Evolutionary conservation across 768 basidiomycete genomes (phyloP).

Genomic region (Boletus pseudo-olivaceus): DNA sequence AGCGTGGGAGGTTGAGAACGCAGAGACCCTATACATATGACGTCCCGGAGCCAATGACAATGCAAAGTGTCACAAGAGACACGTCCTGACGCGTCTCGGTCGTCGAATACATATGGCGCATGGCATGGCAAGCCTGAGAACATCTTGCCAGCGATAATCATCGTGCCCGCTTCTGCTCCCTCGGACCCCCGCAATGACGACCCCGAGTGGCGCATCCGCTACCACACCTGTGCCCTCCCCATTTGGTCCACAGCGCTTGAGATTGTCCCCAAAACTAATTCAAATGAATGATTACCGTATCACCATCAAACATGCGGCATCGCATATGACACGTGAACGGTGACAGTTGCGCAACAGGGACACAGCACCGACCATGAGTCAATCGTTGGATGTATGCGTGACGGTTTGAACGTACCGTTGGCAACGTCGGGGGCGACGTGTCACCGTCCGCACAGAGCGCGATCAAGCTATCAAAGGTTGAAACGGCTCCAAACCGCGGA

Average conservation of each 20-base stretch:
- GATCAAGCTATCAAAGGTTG: not conserved
- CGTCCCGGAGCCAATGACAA: conserved; percentile 18
- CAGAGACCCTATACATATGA: conserved; percentile 9
- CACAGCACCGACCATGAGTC: not conserved
- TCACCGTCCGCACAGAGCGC: not conserved
- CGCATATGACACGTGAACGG: conserved; percentile 9
- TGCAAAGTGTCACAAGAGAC: conserved; percentile 10
- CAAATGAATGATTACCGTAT: conserved; percentile 11
- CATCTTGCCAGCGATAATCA: not conserved
- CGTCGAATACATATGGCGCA: not conserved
- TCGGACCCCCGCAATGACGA: not conserved
- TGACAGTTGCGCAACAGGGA: conserved; percentile 1
- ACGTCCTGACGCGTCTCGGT: conserved; percentile 4
- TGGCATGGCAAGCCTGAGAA: not conserved
- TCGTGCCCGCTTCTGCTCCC: not conserved
- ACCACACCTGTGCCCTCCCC: conserved; percentile 2
- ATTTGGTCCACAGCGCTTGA: conserved; percentile 10
- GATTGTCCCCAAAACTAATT: conserved; percentile 2
- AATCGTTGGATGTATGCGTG: conserved; percentile 1
- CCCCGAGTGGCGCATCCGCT: conserved; percentile 1
- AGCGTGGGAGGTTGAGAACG: conserved; percentile 19
- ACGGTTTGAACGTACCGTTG: not conserved
- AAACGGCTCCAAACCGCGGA: not conserved
- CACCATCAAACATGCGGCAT: conserved; percentile 6
- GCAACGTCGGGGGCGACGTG: conserved; percentile 2